A percentile compares a stretch with the other conserved stretches of the same genome.
phyloP scores from a whole-genome alignment of 2,329 filamentous ascomycete species.

The Fusarium miscanthi region DNA sequence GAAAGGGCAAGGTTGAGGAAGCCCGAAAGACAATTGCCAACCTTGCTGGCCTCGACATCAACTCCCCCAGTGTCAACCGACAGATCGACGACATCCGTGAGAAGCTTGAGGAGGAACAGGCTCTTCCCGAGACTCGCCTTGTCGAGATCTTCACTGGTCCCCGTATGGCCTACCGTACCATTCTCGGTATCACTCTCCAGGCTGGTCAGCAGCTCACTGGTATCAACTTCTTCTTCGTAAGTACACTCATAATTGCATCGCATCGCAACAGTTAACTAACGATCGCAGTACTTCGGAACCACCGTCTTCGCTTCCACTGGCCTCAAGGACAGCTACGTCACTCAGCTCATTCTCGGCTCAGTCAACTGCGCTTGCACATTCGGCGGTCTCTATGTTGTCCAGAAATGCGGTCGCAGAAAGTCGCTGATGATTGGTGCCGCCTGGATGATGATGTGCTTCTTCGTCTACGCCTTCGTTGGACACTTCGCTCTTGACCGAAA shows the following conservation, averaged over 20 bases:
- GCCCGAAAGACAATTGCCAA: conserved; percentile 61
- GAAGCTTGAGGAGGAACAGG: conserved; percentile 60
- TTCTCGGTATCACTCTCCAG: conserved; percentile 71
- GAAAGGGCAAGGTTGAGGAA: conserved; percentile 58
- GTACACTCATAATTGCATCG: background rate
- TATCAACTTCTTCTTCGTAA: conserved; percentile 65
- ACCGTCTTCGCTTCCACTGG: conserved; percentile 75
- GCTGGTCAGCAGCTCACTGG: conserved; percentile 76
- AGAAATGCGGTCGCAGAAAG: conserved; percentile 72
- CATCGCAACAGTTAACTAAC: background rate
- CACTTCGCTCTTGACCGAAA: conserved; percentile 56
- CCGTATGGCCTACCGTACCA: conserved; percentile 72
- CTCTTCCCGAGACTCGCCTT: conserved; percentile 60
- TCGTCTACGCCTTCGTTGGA: conserved; percentile 63
- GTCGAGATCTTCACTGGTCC: conserved; percentile 75
- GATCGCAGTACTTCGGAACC: conserved; percentile 64
- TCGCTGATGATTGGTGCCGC: conserved; percentile 71
- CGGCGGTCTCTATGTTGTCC: conserved; percentile 71
- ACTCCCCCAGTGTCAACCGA: conserved; percentile 55
- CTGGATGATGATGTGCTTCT: conserved; percentile 68
- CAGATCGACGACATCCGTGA: conserved; percentile 64
- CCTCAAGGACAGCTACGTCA: conserved; percentile 72
- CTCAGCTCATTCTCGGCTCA: conserved; percentile 73
- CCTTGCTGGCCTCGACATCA: conserved; percentile 56
- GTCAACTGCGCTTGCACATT: conserved; percentile 77